Percentiles rank a stretch among this genome's conserved stretches.
Evolutionary conservation across 192 early-diverging fungal genomes (phyloP).

Genomic region (Cetraspora pellucida): DNA sequence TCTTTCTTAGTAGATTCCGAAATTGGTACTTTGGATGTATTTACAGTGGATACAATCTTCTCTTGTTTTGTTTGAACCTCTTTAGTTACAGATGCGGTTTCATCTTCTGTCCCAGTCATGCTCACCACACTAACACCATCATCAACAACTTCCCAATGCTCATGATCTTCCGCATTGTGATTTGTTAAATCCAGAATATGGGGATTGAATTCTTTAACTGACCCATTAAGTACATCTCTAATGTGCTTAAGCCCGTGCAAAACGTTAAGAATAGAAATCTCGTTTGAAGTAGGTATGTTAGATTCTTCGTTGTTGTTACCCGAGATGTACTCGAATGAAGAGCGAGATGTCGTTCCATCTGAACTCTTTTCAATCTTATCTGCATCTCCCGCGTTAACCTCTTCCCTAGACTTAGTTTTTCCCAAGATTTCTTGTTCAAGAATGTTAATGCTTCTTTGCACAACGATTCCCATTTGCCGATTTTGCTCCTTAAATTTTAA

Average conservation of each 20-base stretch:
- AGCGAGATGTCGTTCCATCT: conserved; percentile 15
- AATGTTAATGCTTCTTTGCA: conserved; percentile 45
- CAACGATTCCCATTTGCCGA: conserved; percentile 40
- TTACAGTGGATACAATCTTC: neutral
- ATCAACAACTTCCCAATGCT: conserved; percentile 36
- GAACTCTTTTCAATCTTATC: conserved; percentile 30
- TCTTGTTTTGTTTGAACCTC: conserved; percentile 18
- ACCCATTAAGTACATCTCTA: conserved; percentile 52
- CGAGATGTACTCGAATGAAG: conserved; percentile 31
- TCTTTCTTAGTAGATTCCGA: neutral
- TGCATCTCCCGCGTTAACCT: conserved; percentile 13
- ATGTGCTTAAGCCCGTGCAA: conserved; percentile 57
- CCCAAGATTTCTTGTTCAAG: conserved; percentile 51
- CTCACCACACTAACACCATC: conserved; percentile 32
- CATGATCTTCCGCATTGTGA: conserved; percentile 29
- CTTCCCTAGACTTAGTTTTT: conserved; percentile 15
- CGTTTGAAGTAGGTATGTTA: conserved; percentile 36
- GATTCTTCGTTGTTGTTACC: conserved; percentile 14
- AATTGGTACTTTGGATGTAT: neutral
- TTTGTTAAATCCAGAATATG: conserved; percentile 33
- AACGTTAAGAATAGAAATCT: conserved; percentile 43
- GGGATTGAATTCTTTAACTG: conserved; percentile 48
- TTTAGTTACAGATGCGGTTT: conserved; percentile 17
- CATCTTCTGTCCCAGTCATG: conserved; percentile 28
- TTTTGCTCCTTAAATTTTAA: conserved; percentile 33